These are phyloP conservation scores for Podospora didyma DNA, from an alignment of 495 filamentous ascomycete species.

Conservation along the genomic window DNA sequence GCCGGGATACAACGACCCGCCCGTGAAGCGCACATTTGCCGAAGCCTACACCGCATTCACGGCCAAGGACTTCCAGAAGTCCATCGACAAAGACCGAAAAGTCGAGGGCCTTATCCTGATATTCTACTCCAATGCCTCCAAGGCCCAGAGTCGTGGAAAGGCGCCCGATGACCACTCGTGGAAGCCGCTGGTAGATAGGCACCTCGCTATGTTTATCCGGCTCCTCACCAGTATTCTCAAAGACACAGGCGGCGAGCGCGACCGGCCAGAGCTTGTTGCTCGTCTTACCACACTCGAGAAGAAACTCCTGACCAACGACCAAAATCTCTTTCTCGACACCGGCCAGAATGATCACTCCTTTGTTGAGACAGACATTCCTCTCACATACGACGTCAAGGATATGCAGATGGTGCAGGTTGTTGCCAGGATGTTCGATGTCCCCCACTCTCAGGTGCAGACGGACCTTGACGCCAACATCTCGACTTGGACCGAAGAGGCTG, in stretches of 20 bases:
- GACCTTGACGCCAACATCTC: constrained; percentile 80
- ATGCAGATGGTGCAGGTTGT: constrained; percentile 92
- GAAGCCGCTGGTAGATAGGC: constrained; percentile 89
- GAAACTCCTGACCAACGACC: constrained; percentile 92
- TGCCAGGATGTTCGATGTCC: constrained; percentile 75
- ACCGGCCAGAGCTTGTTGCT: constrained; percentile 75
- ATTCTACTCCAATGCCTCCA: constrained; percentile 66
- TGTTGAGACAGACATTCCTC: constrained; percentile 72
- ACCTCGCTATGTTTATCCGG: constrained; percentile 92
- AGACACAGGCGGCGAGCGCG: constrained; percentile 66
- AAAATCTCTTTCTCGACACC: constrained; percentile 66
- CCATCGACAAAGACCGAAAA: constrained; percentile 91
- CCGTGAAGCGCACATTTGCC: constrained; percentile 89
- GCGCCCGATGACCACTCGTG: constrained; percentile 79
- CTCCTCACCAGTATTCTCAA: constrained; percentile 76
- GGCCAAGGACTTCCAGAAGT: constrained; percentile 76
- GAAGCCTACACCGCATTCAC: constrained; percentile 65
- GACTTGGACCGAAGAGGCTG: constrained; percentile 86
- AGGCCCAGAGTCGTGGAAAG: constrained; percentile 81
- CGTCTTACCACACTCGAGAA: constrained; percentile 80
- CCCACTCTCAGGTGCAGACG: constrained; percentile 69
- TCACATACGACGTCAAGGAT: constrained; percentile 91
- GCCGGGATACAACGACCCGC: constrained; percentile 80
- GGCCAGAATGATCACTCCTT: constrained; percentile 54
- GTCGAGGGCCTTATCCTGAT: constrained; percentile 93